Percentiles rank a stretch among this genome's conserved stretches.
Evolutionary conservation across 495 filamentous ascomycete genomes (phyloP).

Genomic region (Margaritispora aquatica): DNA sequence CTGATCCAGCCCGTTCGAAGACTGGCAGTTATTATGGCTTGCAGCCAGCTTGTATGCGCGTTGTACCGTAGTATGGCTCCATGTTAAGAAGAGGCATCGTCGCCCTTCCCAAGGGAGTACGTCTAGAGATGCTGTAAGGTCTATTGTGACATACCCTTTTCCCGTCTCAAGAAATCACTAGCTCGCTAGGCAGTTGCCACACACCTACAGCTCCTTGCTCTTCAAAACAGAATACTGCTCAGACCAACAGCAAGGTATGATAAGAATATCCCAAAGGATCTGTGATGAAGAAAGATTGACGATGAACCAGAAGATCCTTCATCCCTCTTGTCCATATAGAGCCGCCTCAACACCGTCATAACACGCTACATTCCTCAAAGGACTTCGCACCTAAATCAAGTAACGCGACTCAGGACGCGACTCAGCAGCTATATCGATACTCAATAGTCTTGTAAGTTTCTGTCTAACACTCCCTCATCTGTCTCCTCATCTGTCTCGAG

Average conservation of each 20-base stretch:
- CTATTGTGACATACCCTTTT: background rate
- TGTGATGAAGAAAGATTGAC: background rate
- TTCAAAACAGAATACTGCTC: background rate
- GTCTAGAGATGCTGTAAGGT: background rate
- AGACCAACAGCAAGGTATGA: background rate
- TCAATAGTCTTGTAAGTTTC: background rate
- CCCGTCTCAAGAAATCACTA: background rate
- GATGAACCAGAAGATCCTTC: background rate
- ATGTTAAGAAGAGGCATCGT: background rate
- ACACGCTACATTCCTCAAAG: background rate
- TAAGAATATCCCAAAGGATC: background rate
- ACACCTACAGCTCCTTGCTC: background rate
- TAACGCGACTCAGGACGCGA: background rate
- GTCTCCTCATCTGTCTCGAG: background rate
- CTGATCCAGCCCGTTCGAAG: background rate
- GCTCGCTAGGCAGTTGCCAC: background rate
- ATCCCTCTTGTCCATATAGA: background rate
- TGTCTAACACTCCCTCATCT: background rate
- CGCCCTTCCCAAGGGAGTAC: background rate
- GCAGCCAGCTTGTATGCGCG: background rate
- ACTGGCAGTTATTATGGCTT: background rate
- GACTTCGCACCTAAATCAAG: background rate
- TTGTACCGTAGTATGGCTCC: too few relatives aligned
- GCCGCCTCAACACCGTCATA: background rate
- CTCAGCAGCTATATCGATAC: background rate